Percentiles rank a stretch among this genome's conserved stretches.
phyloP scores from a whole-genome alignment of 2,329 filamentous ascomycete genomes.

The Fusarium floridanum region DNA sequence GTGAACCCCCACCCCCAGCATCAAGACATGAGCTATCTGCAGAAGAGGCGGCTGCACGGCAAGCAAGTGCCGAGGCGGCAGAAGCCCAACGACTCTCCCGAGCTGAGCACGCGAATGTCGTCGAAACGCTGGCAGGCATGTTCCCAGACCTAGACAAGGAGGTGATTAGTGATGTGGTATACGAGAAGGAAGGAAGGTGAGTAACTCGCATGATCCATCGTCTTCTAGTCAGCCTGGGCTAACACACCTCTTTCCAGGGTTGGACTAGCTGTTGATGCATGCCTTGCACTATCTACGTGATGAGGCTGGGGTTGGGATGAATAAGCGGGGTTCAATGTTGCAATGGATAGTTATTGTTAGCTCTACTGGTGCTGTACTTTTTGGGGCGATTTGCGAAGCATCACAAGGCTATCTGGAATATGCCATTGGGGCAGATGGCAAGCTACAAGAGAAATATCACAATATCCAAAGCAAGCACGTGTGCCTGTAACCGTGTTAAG shows the following conservation, averaged over 20 bases:
- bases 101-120: constrained; percentile 89
- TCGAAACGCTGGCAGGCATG: constrained; percentile 95
- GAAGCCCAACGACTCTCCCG: constrained; percentile 86
- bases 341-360: neutral
- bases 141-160: constrained; percentile 96
- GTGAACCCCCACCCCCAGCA: constrained; percentile 50
- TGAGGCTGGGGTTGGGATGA: constrained; percentile 16
- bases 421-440: constrained; percentile 7
- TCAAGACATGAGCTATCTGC: constrained; percentile 70
- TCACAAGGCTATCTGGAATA: constrained; percentile 8
- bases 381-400: constrained; percentile 1
- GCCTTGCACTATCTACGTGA: constrained; percentile 74
- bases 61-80: constrained; percentile 90
- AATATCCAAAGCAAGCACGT: constrained; percentile 6
- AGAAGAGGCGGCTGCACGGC: constrained; percentile 88
- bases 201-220: constrained; percentile 51
- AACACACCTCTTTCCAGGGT: constrained; percentile 65
- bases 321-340: constrained; percentile 2
- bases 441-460: constrained; percentile 36
- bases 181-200: constrained; percentile 93
- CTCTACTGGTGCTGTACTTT: neutral
- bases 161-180: constrained; percentile 95
- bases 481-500: neutral
- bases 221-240: neutral
- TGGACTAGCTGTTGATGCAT: constrained; percentile 87